These are phyloP conservation scores for Halophytophthora batemanensis DNA, from an alignment of 352 stramenopile species.

Conservation along the genomic window DNA sequence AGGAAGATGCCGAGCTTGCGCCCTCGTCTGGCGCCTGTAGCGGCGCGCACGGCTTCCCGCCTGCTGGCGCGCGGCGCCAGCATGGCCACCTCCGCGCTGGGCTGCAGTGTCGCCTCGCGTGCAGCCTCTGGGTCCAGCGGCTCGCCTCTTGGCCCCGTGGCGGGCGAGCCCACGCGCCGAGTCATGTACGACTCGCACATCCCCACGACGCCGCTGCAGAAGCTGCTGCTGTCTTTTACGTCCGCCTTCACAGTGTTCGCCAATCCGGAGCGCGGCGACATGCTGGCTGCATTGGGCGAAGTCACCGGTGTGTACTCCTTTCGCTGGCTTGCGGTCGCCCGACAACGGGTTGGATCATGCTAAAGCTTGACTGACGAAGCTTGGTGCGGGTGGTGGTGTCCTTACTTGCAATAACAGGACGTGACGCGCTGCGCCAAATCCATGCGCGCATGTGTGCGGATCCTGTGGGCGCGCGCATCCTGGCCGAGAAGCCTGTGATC, in stretches of 20 bases:
- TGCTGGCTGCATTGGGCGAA: constrained; percentile 94
- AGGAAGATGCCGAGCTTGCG: constrained; percentile 8
- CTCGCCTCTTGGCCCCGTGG: constrained; percentile 20
- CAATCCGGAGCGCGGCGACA: constrained; percentile 93
- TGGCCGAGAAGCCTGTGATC: constrained; percentile 86
- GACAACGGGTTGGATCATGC: background rate
- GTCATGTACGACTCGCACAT: constrained; percentile 72
- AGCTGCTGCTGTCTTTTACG: constrained; percentile 82
- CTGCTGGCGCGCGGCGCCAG: constrained; percentile 3
- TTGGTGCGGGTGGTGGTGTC: background rate
- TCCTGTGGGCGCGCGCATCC: constrained; percentile 80
- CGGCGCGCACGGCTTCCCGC: constrained; percentile 10
- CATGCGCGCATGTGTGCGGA: constrained; percentile 85
- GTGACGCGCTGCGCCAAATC: constrained; percentile 84
- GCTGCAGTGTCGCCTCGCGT: background rate
- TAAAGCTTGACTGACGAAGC: background rate
- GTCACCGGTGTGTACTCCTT: constrained; percentile 65
- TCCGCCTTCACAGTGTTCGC: constrained; percentile 88
- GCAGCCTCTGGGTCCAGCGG: background rate
- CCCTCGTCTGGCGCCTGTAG: constrained; percentile 6
- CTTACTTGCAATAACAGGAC: constrained; percentile 17
- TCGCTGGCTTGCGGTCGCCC: too few relatives aligned
- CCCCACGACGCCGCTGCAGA: constrained; percentile 81
- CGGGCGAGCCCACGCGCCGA: constrained; percentile 45
- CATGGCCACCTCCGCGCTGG: background rate